These are phyloP conservation scores for Rhazya stricta DNA, from an alignment of 257 asterid species.

Conservation along the genomic window DNA sequence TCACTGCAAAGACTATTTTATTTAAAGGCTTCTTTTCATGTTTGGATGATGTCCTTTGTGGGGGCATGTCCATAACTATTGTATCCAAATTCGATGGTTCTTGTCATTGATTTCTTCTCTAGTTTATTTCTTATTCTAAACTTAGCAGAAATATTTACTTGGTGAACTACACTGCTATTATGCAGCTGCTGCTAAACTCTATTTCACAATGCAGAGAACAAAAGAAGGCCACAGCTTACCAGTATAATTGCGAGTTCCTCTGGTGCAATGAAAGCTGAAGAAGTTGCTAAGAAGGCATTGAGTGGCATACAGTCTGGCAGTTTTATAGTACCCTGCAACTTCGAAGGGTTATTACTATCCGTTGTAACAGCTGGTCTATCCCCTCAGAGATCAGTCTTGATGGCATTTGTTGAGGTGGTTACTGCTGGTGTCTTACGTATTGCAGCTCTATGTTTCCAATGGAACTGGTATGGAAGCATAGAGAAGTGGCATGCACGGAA, in stretches of 20 bases:
- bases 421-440: conserved; percentile 55
- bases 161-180: neutral
- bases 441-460: conserved; percentile 69
- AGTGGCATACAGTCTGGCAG: conserved; percentile 60
- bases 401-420: conserved; percentile 80
- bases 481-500: conserved; percentile 53
- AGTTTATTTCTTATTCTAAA: neutral
- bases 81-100: neutral
- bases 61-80: neutral
- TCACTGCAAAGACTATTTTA: neutral
- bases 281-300: conserved; percentile 69
- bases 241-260: conserved; percentile 81
- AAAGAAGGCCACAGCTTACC: conserved; percentile 72
- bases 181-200: neutral
- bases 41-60: neutral
- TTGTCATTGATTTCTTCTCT: neutral
- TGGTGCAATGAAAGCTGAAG: conserved; percentile 88
- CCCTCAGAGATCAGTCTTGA: conserved; percentile 76
- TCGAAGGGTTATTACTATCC: conserved; percentile 64
- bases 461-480: conserved; percentile 82
- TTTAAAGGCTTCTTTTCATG: neutral
- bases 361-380: conserved; percentile 80
- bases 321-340: conserved; percentile 77
- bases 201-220: conserved; percentile 52
- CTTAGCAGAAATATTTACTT: neutral